Evolutionary conservation across 192 early-diverging fungal genomes (phyloP), one percentile per base, ranked within the genome.

Genomic region (Chytriomyces confervae): DNA sequence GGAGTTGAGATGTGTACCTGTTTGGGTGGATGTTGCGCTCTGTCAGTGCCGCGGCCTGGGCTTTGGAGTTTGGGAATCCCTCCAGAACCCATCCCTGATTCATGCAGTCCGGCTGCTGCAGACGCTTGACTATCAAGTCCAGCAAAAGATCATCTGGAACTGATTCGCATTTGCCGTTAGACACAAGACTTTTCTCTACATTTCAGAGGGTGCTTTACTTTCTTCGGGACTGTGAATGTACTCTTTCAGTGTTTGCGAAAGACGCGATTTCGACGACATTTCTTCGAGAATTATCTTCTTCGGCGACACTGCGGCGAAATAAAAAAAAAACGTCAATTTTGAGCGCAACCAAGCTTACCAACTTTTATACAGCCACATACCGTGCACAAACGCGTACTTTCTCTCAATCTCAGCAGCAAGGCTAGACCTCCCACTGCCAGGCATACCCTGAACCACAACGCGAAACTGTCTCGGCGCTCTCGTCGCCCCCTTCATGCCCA

Each of bases 51-150:
- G 75, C 69, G 20, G 83, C 83, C 61, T 89, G 83, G 1, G 69
- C 51, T 7, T 50, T 46, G 3, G 79, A 81, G 64, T 67, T 64
- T 18, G 88, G 88, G 72, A 77, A 89, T 48, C 86, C 86, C 36
- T 89, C 84, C 6, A 89, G 77, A 5, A 87, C 84, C 86, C 86
- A 87, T 11, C 86, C 86, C 10, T 79, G 62, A 57, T 86, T 77
- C 7, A 76, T 45, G 75, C 85, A 86, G 61, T 89, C 84, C 6
- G 60, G n/a, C 47, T 61, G 7, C 64, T 82, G 75, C 11, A 89
- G 66, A 18, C 84, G 80, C 45, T 61, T 60, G 43, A 77, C 43
- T 10, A 85, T 84, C 46, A 89, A 46, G 10, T 70, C 65, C 5
- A 71, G 29, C 46, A 88, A 79, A 7, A 81, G 44, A 46, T 81